These are phyloP conservation scores for Chalaropsis thielavioides DNA, from an alignment of 2,329 filamentous ascomycete genomes.

Conservation along the genomic window DNA sequence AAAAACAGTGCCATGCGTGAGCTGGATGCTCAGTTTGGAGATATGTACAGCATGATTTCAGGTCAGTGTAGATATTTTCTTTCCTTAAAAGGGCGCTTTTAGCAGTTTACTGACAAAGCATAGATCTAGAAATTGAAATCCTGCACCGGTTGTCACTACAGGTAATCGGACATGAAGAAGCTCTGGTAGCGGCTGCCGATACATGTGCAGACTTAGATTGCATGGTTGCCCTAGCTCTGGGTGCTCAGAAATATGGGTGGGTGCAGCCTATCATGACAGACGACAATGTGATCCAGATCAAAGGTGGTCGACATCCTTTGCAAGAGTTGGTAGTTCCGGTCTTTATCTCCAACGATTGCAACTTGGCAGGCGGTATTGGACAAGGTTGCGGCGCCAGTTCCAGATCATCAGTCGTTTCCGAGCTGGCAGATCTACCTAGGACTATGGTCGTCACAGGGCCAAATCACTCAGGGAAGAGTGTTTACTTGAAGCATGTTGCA, in stretches of 20 bases:
- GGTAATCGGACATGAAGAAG: slow-evolving; percentile 52
- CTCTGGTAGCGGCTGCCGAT: slow-evolving; percentile 57
- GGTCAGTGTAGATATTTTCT: slow-evolving; percentile 41
- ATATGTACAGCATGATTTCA: slow-evolving; percentile 71
- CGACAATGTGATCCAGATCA: slow-evolving; percentile 57
- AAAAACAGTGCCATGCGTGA: slow-evolving; percentile 72
- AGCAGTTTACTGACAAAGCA: neutral
- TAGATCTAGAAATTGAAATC: slow-evolving; percentile 80
- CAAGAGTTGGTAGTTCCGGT: slow-evolving; percentile 70
- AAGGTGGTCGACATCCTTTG: slow-evolving; percentile 68
- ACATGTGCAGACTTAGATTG: slow-evolving; percentile 78
- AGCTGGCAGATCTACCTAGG: slow-evolving; percentile 12
- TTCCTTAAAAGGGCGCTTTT: neutral
- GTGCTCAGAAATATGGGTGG: slow-evolving; percentile 61
- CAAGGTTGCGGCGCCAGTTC: slow-evolving; percentile 3
- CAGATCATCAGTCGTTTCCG: neutral
- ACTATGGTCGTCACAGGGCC: slow-evolving; percentile 79
- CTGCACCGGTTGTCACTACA: slow-evolving; percentile 59
- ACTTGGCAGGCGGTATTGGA: slow-evolving; percentile 46
- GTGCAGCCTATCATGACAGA: slow-evolving; percentile 52
- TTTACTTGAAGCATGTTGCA: slow-evolving; percentile 87
- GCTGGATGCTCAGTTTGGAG: slow-evolving; percentile 68
- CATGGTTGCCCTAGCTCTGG: slow-evolving; percentile 63
- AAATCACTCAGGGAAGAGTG: slow-evolving; percentile 92
- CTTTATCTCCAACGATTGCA: slow-evolving; percentile 72